Base-by-base conservation (phyloP, 441 rosid species). In the Breynia disticha region DNA sequence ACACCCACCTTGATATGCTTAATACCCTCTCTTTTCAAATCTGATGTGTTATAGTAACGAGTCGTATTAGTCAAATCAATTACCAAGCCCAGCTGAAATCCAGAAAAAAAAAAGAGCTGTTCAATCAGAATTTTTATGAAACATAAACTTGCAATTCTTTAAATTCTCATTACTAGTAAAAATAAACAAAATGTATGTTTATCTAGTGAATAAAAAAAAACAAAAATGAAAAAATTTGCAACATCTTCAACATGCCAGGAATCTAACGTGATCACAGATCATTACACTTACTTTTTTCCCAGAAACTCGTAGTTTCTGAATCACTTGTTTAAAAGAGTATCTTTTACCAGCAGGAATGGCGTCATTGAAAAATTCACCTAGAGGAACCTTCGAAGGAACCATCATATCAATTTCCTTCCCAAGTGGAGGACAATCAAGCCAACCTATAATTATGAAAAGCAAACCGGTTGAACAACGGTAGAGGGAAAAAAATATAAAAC, bases 301-400 rank as follows among this genome's bases (percentile, higher is more conserved):
- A 60, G 75, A 66, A 61, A 86, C 93, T 79, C 84, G 72, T 67
- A 75, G 94, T 57, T 67, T 83, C 70, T 78, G 89, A 51, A 74
- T 46, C 63, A 84, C 97, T 76, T 88, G 98, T 62, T 87, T 84
- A 67, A 88, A 91, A 28, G 98, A 91, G 81, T 91, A 91, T 84
- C 97, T 80, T 80, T 66, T 82, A 55, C 96, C 97, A 60, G 97
- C 95, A 72, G 86, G 97, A 60, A 94, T 76, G 64, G 57, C 64
- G 35, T 66, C 90, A 57, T 83, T 79, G 72, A 74, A 94, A 67
- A 72, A 55, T 76, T 94, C 99, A 61, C 87, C 77, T 37, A 94
- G 86, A 12, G 99, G 99, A 72, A 84, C 95, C 79, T 94, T 94
- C 2, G 99, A 94, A 67, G 99, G 99, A 70, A 94, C 72, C 16